Conservation (phyloP, 345 rosid species). For the Eucalyptus brandiana region DNA sequence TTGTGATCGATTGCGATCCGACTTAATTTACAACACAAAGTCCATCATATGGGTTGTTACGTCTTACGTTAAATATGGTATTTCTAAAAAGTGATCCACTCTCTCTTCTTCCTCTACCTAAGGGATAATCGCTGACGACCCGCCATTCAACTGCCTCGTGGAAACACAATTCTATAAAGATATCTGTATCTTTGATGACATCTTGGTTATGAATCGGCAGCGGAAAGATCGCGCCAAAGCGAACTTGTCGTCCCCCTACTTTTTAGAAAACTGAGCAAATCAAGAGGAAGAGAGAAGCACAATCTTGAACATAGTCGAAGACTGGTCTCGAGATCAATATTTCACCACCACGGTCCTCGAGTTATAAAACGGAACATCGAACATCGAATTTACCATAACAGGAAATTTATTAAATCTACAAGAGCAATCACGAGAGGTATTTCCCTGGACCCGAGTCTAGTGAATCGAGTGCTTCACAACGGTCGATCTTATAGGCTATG, state of each 20-base stretch:
- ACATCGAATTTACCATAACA: not conserved
- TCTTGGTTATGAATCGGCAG: not conserved
- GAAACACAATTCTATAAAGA: too few species aligned
- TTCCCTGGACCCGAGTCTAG: not conserved
- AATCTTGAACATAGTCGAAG: not conserved
- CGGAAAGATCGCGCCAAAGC: not conserved
- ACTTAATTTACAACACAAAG: too few species aligned
- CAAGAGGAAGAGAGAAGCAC: not conserved
- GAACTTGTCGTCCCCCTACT: not conserved
- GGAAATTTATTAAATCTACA: not conserved
- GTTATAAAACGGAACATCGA: not conserved
- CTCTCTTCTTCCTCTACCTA: not conserved
- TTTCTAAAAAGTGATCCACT: not conserved
- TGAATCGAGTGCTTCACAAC: not conserved
- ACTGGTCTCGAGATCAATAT: not conserved
- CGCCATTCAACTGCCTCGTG: not conserved
- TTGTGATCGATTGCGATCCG: too few species aligned
- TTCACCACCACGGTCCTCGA: not conserved
- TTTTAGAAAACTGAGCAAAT: not conserved
- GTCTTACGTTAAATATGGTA: too few species aligned
- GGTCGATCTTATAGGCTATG: not conserved
- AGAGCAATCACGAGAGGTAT: not conserved
- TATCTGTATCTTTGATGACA: not conserved
- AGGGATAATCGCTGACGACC: not conserved
- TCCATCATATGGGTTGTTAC: not conserved